Percentiles rank a stretch among this genome's conserved stretches.
Conservation (phyloP, 108 stramenopile genomes). For the Nitzschia palea region DNA sequence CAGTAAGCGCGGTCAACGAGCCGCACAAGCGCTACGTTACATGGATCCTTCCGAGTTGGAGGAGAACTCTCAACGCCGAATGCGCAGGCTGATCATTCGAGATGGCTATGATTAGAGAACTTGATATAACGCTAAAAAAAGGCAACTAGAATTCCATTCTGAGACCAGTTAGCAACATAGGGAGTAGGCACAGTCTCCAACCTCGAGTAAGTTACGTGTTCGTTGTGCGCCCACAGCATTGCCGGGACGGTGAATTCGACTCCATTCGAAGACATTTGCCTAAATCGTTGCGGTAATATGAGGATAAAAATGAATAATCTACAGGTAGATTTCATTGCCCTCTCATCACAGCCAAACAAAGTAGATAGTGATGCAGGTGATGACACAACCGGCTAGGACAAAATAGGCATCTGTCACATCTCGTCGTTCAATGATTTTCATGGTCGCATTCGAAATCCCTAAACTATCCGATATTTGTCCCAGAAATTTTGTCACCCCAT, state of each 20-base stretch:
- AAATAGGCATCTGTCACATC: conserved; percentile 88
- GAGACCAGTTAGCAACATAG: no score
- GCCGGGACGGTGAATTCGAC: no score
- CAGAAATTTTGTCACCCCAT: conserved; percentile 64
- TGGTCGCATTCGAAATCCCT: conserved; percentile 75
- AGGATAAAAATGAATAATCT: no score
- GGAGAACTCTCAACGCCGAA: conserved; percentile 1
- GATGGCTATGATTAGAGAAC: not conserved
- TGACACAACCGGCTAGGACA: conserved; percentile 76
- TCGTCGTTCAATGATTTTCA: conserved; percentile 85
- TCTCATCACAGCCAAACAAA: conserved; percentile 72
- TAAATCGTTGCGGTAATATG: no score
- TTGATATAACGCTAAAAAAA: no score
- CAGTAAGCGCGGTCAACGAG: not conserved
- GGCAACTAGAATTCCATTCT: no score
- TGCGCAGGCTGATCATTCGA: not conserved
- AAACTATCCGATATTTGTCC: conserved; percentile 74
- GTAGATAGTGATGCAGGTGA: conserved; percentile 78
- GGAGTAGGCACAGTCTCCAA: no score
- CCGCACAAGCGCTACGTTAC: not conserved
- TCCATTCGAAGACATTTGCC: no score
- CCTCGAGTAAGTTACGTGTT: no score
- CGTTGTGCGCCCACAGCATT: no score
- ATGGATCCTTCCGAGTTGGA: not conserved
- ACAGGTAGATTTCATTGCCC: no score